Evolutionary conservation across 225 moss, liverwort and hornwort species (phyloP), one percentile per base, ranked within the genome.

Genomic region (Straminergon stramineum): DNA sequence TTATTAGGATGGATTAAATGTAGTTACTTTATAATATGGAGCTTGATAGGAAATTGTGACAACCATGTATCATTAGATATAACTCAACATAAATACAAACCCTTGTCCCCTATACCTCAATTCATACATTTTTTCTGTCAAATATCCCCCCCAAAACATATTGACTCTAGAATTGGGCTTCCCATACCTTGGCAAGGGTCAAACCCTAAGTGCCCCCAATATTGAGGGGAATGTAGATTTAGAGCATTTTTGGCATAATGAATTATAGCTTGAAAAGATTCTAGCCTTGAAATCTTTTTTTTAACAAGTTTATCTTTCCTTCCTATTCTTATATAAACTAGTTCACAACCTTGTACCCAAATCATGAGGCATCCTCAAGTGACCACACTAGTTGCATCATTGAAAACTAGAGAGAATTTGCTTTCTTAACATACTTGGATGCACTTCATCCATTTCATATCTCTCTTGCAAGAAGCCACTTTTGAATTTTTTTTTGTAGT

Each of bases 401-500:
- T 35, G 0, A 56, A 79, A 56, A 55, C 4, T 24, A 79, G 4
- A 57, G 3, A 16, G 26, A 24, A 16, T 23, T 79, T 24, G 0
- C 3, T 57, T 79, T 56, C 0, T 17, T 7, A n/a, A 37, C 8
- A 15, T 26, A 10, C 2, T 17, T 79, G 0, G 0, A 57, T 26
- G 16, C 2, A 17, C 4, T 79, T 6, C 26, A n/a, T 27, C 1
- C 26, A 57, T 79, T 57, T 79, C 10, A n/a, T 57, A 0, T 6
- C 0, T 2, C 2, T 17, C 9, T 0, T 26, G 0, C 2, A 10
- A 56, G 1, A 37, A 37, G 1, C 48, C 48, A 48, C 4, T 16
- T n/a, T 26, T 24, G 6, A 57, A 56, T 0, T 37, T 26, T 37
- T 26, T 24, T n/a, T 24, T 2, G 2, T 55, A 56, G 16, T 56